Evolutionary conservation across 768 basidiomycete species (phyloP).

Genomic region (Lentinula aciculospora): DNA sequence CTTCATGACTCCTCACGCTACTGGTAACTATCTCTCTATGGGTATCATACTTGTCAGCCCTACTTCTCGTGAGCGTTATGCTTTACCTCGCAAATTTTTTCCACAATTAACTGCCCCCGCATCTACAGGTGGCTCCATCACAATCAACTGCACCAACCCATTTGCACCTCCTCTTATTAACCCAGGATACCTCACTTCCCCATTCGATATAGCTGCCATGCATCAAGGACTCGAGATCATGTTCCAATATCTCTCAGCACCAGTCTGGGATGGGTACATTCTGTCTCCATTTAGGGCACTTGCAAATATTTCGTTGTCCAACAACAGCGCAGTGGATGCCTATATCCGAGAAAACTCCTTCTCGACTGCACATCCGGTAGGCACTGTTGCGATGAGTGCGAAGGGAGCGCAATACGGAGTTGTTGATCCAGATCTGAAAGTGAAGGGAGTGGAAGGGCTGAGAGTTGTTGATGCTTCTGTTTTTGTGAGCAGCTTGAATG

Average conservation of each 20-base stretch:
- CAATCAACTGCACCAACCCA: constrained; percentile 21
- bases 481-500: constrained; percentile 18
- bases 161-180: constrained; percentile 22
- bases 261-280: constrained; percentile 24
- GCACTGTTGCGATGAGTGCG: constrained; percentile 25
- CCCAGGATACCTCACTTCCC: constrained; percentile 14
- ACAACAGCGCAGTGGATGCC: constrained; percentile 12
- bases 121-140: constrained; percentile 19
- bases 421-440: constrained; percentile 25
- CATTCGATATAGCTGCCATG: constrained; percentile 22
- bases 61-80: constrained; percentile 8
- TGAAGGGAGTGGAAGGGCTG: constrained; percentile 27
- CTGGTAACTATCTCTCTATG: constrained; percentile 13
- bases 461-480: constrained; percentile 34
- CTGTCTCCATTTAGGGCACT: constrained; percentile 13
- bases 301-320: constrained; percentile 16
- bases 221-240: constrained; percentile 20
- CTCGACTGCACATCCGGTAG: constrained; percentile 21
- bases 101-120: not conserved
- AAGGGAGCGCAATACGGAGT: constrained; percentile 22
- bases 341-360: constrained; percentile 17
- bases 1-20: not conserved
- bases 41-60: constrained; percentile 7
- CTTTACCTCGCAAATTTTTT: not conserved
- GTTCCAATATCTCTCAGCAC: constrained; percentile 18